Evolutionary conservation across 306 rosid genomes (phyloP).

Genomic region (Heteromeles arbutifolia): DNA sequence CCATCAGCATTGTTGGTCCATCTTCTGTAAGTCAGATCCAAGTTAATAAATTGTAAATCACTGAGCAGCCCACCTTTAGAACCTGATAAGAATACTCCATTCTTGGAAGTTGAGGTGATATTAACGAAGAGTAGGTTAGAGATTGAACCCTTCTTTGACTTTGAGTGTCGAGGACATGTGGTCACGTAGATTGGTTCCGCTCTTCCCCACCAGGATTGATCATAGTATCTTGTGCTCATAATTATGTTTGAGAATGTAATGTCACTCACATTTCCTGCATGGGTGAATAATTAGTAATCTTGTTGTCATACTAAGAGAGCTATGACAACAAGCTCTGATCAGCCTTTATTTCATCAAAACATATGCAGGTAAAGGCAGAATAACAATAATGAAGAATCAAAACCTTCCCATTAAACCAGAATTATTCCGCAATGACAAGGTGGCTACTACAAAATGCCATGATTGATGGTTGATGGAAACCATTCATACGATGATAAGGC

Average conservation of each 20-base stretch:
- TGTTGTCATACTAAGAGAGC: too few species aligned
- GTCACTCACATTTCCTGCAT: conserved; percentile 78
- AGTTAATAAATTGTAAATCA: conserved; percentile 65
- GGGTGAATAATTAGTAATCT: background rate
- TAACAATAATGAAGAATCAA: too few species aligned
- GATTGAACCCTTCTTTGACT: conserved; percentile 73
- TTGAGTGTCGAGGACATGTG: background rate
- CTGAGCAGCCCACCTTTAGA: conserved; percentile 61
- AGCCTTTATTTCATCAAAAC: background rate
- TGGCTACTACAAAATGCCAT: background rate
- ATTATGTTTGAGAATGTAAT: conserved; percentile 84
- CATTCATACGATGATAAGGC: background rate
- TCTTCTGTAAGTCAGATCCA: conserved; percentile 59
- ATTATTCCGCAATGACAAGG: too few species aligned
- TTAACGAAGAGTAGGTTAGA: conserved; percentile 66
- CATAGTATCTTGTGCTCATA: too few species aligned
- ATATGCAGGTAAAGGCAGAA: too few species aligned
- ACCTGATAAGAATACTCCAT: conserved; percentile 83
- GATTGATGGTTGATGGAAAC: background rate
- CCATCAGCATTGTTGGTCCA: conserved; percentile 62
- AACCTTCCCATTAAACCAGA: too few species aligned
- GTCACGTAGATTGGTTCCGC: too few species aligned
- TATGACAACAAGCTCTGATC: too few species aligned
- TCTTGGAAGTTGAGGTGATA: conserved; percentile 71
- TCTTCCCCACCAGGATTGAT: too few species aligned